Base-by-base conservation (phyloP, 768 basidiomycete genomes). In the Daedaleopsis sinensis region DNA sequence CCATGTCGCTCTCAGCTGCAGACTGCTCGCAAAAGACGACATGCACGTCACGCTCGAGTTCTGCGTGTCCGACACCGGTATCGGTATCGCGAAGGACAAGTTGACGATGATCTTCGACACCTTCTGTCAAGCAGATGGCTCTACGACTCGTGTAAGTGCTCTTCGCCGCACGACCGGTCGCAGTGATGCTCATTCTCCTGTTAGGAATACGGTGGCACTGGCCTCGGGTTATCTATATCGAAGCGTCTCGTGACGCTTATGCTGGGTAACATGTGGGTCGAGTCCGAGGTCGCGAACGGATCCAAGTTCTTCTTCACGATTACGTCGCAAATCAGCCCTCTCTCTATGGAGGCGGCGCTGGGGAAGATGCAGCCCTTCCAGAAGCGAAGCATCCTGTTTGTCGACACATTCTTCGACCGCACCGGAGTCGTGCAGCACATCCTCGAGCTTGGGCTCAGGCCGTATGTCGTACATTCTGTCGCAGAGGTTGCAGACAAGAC, bases 211-310 rank as follows among this genome's bases (percentile, higher is more conserved):
- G 96, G 96, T 64, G 96, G 96, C 43, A 98, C 96, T 0, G 96
- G 96, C 69, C 82, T 99, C 3, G 96, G 96, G 13, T 81, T 98
- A 48, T 98, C 96, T 11, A 98, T 99, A 70, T 98, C 96, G 48
- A 98, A 98, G 72, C 91, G 96, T 1, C 87, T 99, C 23, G 96
- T 98, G 18, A 89, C 88, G 51, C 89, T 99, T 68, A 99, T 99
- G 97, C 88, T 93, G 68, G 97, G 97, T 49, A 93, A 96, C 70
- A 93, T 99, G 82, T 99, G 97, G 97, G 97, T 99, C 21, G 93
- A 97, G 76, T 91, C 89, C 63, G 94, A 96, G 73, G 92, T 96
- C 61, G 84, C 90, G 49, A 90, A 93, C 67, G 97, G 97, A 27
- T 92, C 88, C 78, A 89, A 88, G 75, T 96, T 98, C 84, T 96